Evolutionary conservation across 2,329 filamentous ascomycete species (phyloP).

Genomic region (Cytospora paraplurivora): DNA sequence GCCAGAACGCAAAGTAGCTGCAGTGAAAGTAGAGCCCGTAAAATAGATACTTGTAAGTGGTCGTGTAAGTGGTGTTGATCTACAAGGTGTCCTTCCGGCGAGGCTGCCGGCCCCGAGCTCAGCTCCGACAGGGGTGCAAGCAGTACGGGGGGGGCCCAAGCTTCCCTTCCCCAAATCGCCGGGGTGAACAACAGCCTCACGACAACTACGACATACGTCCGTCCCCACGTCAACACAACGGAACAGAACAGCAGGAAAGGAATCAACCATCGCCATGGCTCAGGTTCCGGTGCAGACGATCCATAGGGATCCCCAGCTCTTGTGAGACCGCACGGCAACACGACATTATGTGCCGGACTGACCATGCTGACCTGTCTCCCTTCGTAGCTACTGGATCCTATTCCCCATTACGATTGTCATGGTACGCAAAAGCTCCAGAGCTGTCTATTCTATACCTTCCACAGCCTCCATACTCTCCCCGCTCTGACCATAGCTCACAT

Average conservation of each 20-base stretch:
- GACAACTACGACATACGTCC: slow-evolving; percentile 3
- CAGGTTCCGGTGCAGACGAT: slow-evolving; percentile 90
- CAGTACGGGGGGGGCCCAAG: not conserved
- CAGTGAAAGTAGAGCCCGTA: not conserved
- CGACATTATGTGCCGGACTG: slow-evolving; percentile 4
- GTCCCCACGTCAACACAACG: slow-evolving; percentile 13
- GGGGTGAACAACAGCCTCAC: slow-evolving; percentile 1
- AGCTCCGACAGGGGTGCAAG: slow-evolving; percentile 7
- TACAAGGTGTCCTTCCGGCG: slow-evolving; percentile 19
- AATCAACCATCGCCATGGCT: slow-evolving; percentile 61
- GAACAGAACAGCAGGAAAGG: not conserved
- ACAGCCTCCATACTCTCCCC: not conserved
- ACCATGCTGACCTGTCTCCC: slow-evolving; percentile 27
- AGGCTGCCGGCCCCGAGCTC: slow-evolving; percentile 1
- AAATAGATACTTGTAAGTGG: not conserved
- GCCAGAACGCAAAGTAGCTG: not conserved
- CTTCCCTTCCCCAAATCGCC: slow-evolving; percentile 10
- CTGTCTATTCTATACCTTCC: slow-evolving; percentile 8
- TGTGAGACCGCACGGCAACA: slow-evolving; percentile 62
- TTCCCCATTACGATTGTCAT: slow-evolving; percentile 97
- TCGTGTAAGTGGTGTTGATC: slow-evolving; percentile 14
- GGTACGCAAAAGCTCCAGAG: slow-evolving; percentile 51
- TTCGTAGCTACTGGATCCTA: slow-evolving; percentile 91
- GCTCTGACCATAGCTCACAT: not conserved
- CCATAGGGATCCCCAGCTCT: slow-evolving; percentile 95